phyloP scores from a whole-genome alignment of 1,284 basidiomycete genomes.

The Ustilago crameri region DNA sequence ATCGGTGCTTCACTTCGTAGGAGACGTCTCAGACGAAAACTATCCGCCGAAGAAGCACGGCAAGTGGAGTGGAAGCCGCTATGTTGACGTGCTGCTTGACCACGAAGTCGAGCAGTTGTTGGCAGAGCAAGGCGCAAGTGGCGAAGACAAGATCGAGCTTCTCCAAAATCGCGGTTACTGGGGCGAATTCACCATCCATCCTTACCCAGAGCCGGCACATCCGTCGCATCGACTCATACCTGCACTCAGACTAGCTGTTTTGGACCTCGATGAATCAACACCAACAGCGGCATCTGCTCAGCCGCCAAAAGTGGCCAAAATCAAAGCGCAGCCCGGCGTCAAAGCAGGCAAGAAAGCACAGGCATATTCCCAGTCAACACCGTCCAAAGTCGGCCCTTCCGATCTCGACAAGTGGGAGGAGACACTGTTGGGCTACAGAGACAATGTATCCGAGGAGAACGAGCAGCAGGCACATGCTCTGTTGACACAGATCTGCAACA shows the following conservation, averaged over 20 bases:
- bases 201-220: slow-evolving; percentile 57
- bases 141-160: slow-evolving; percentile 51
- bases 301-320: slow-evolving; percentile 25
- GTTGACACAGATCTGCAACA: slow-evolving; percentile 13
- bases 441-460: slow-evolving; percentile 40
- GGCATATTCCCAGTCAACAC: not conserved
- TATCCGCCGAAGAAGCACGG: not conserved
- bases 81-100: slow-evolving; percentile 53
- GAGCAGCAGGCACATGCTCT: slow-evolving; percentile 27
- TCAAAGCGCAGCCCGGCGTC: slow-evolving; percentile 13
- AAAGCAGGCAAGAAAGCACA: slow-evolving; percentile 21
- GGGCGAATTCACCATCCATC: slow-evolving; percentile 60
- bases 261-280: slow-evolving; percentile 16
- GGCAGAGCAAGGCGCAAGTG: slow-evolving; percentile 19
- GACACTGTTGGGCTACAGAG: slow-evolving; percentile 42
- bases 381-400: not conserved
- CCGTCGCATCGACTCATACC: slow-evolving; percentile 59
- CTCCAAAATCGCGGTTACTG: slow-evolving; percentile 60
- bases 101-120: slow-evolving; percentile 31
- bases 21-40: not conserved
- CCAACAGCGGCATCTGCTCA: not conserved
- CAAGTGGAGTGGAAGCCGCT: slow-evolving; percentile 51
- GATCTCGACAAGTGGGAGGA: slow-evolving; percentile 45
- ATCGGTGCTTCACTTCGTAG: not conserved
- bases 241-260: slow-evolving; percentile 51